Conservation (phyloP, 305 asterid genomes). For the Galium porrigens region DNA sequence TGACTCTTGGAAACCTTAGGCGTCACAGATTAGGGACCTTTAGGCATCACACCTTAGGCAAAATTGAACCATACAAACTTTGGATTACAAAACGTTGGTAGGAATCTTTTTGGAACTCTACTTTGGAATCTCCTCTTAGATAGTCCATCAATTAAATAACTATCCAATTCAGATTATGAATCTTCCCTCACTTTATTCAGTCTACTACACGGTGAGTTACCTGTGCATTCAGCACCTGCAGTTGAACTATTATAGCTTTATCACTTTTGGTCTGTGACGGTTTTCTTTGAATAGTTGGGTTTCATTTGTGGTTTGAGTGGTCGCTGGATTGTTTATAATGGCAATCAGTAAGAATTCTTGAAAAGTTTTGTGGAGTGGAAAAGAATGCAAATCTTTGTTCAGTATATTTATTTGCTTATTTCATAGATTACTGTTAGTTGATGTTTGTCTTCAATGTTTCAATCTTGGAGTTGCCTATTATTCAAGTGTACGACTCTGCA, state of each 20-base stretch:
- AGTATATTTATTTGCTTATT: not conserved
- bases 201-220: not conserved
- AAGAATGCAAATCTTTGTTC: not conserved
- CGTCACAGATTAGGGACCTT: not conserved
- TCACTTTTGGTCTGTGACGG: not conserved
- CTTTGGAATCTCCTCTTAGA: not conserved
- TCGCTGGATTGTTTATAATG: not conserved
- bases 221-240: not conserved
- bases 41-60: not conserved
- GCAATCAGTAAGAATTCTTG: not conserved
- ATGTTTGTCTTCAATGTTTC: not conserved
- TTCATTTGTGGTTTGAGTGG: not conserved
- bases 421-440: not conserved
- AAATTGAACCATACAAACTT: not conserved
- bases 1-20: not conserved
- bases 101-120: not conserved
- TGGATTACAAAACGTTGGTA: not conserved
- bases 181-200: not conserved
- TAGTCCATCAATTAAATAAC: not conserved
- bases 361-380: not conserved
- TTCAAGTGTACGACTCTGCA: not conserved
- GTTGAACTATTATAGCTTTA: not conserved
- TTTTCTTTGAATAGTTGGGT: not conserved
- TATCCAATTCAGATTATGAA: not conserved
- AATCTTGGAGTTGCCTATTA: not conserved